Evolutionary conservation across 805 yeast genomes (phyloP), one percentile per base, ranked within the genome.

Genomic region (Candida quercuum): DNA sequence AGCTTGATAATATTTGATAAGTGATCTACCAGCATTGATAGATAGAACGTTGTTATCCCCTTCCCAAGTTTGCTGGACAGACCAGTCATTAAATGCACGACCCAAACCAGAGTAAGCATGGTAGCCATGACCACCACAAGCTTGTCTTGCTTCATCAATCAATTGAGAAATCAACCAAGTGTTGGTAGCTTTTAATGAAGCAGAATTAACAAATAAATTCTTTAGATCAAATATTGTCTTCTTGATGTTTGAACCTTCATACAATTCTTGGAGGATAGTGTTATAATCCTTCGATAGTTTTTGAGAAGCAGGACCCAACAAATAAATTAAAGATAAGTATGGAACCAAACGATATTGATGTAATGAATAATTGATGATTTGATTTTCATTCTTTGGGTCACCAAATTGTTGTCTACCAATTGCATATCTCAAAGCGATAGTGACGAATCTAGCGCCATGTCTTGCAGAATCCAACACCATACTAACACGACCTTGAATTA

Each of bases 41-140:
- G 88, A 84, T 46, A 89, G 70, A 31, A 89, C 82, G 54, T 80
- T 88, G 67, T 89, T 89, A 62, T 89, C 97, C 61, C 97, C 97
- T 67, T 89, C 97, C 97, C 97, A 89, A 15, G 97, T 89, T 63
- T 96, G 88, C 66, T 89, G 96, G 28, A 89, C 96, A n/a, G 85
- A 96, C 86, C 95, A 91, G 60, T 89, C 97, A 45, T 74, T 74
- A 67, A 78, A 86, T 11, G 88, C 88, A 57, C 82, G 86, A 28
- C 94, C 96, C 57, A 89, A 85, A 2, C 89, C 95, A 47, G 86
- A 78, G 63, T 89, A 89, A n/a, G 88, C 78, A 18, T 95, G 86
- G 64, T 89, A 89, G 28, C 97, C 97, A 62, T 86, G 96, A 23
- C 97, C 97, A 60, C 97, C 96, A 63, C 96, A 88, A 2, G 95